These are phyloP conservation scores for Letharia lupina DNA, from an alignment of 495 filamentous ascomycete species.

Conservation along the genomic window DNA sequence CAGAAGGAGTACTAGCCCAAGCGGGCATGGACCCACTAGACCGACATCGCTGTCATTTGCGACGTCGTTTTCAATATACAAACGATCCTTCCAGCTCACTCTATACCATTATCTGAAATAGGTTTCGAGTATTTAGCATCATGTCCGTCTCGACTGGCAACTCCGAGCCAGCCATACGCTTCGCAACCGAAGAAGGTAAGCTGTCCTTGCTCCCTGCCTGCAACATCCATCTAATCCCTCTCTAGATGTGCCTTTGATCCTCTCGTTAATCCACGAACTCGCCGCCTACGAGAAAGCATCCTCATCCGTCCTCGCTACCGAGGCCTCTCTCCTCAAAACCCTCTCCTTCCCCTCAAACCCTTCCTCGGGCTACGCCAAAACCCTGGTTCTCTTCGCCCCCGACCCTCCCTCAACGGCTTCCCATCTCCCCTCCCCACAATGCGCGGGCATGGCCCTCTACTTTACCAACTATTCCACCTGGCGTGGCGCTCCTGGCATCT, in stretches of 20 bases:
- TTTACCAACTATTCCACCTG: slow-evolving; percentile 78
- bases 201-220: not conserved
- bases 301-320: slow-evolving; percentile 69
- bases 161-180: slow-evolving; percentile 37
- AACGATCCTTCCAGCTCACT: not conserved
- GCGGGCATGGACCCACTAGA: not conserved
- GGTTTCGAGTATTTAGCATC: not conserved
- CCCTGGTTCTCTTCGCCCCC: slow-evolving; percentile 29
- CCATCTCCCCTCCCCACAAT: slow-evolving; percentile 24
- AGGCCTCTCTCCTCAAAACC: slow-evolving; percentile 59
- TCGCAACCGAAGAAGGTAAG: slow-evolving; percentile 39
- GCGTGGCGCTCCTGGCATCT: slow-evolving; percentile 78
- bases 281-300: slow-evolving; percentile 73
- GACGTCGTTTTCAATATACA: not conserved
- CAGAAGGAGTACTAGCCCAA: not conserved
- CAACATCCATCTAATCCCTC: slow-evolving; percentile 11
- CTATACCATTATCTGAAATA: not conserved
- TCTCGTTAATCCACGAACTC: slow-evolving; percentile 76
- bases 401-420: slow-evolving; percentile 32
- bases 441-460: slow-evolving; percentile 56
- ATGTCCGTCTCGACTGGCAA: not conserved
- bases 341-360: slow-evolving; percentile 60
- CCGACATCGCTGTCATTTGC: not conserved
- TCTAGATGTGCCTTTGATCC: slow-evolving; percentile 74
- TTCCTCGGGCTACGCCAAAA: slow-evolving; percentile 35